Evolutionary conservation across 1,139 yeast genomes (phyloP), one percentile per base, ranked within the genome.

Genomic region (Blastobotrys buckinghamii): DNA sequence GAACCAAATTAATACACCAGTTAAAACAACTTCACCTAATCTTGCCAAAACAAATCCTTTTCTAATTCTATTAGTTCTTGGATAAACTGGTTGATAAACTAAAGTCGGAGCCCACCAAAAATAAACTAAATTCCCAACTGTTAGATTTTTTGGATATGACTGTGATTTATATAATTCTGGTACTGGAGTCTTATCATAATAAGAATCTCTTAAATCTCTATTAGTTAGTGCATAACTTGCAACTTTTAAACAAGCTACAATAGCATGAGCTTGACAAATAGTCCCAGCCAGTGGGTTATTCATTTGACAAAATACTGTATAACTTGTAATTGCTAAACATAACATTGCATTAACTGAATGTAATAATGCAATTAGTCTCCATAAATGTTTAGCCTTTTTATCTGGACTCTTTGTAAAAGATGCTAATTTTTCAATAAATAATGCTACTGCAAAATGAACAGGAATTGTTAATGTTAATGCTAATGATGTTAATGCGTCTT

Each of bases 51-150:
- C 59, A 49, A 70, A 70, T 20, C 56, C 49, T 54, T 61, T 57
- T 29, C 74, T 57, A 30, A 68, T 59, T 13, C 53, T 48, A 2
- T 60, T 55, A 6, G 68, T 58, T 20, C 68, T 60, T 4, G 77
- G 77, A 52, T 73, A 73, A 6, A 65, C 72, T 1, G 77, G 77
- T 57, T 73, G 77, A 55, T 73, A 73, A 15, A 73, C 68, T 42
- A 73, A 62, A 7, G 77, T 73, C 1, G 77, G 77, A 1, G 75
- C 73, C 62, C 67, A 64, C 73, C 75, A 69, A 55, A 67, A 73
- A 55, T 68, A 68, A 6, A 65, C 59, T 33, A 69, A 53, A 48
- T 70, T 69, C 13, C 53, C 33, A 15, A 70, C 39, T 1, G 72
- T 64, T 45, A 73, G 60, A 55, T 73, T 73, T 10, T 48, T 39